Base-by-base conservation (phyloP, 2,329 filamentous ascomycete genomes). In the Alternaria infectoria region DNA sequence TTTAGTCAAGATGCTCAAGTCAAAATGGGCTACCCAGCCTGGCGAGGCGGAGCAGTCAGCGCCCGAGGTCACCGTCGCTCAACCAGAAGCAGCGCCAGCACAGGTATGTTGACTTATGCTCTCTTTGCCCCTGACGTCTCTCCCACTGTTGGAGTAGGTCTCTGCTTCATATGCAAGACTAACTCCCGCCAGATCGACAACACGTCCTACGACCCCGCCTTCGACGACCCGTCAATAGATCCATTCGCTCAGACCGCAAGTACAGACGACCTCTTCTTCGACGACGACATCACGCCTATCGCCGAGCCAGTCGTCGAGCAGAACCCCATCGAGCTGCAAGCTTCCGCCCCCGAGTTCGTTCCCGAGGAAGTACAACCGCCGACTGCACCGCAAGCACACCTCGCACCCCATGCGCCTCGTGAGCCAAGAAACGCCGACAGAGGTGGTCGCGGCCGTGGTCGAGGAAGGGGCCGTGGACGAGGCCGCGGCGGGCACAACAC, bases 241-340 rank as follows among this genome's bases (percentile, higher is more conserved):
- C 80, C 83, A 25, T 83, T 83, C 51, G 83, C 83, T 69, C 83
- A 84, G 61, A 83, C 84, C 1, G 82, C 83, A n/a, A 79, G 81
- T 43, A 81, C 82, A 45, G 83, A 85, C 63, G 83, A 85, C 65
- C 77, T 85, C 5, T 85, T 85, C 55, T 85, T 85, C 73, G 83
- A 83, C 69, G 83, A 85, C 59, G 83, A 85, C 69, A 84, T 85
- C 65, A 83, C 79, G 8, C 83, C 83, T 11, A 78, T 83, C 8
- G 73, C 81, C 36, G 78, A 84, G 54, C 80, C 82, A 3, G 73
- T 81, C 10, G 75, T 82, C 1, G 78, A 81, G 66, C 71, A 73
- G 32, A 69, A 68, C 30, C 71, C 73, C 5, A 61, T 67, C 17
- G 71, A 70, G 17, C 57, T 69, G 10, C 65, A 71, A 40, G 57